phyloP scores from a whole-genome alignment of 768 basidiomycete species.

The Neoboletus magnificus region DNA sequence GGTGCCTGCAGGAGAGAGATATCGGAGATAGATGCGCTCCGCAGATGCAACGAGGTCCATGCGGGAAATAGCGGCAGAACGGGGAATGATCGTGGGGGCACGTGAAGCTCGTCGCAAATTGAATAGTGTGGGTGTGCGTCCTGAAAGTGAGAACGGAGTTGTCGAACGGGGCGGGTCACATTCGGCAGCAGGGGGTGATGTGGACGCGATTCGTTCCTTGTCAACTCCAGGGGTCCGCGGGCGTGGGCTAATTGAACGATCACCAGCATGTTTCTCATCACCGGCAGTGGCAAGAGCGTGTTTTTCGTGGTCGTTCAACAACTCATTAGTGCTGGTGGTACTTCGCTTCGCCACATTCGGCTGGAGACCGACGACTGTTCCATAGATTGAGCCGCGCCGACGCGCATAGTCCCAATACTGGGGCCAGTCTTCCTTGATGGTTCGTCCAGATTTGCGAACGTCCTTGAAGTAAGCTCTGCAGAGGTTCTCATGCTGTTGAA shows the following conservation, averaged over 20 bases:
- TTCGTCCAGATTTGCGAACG: constrained; percentile 88
- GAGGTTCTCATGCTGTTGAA: constrained; percentile 98
- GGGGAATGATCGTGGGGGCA: constrained; percentile 91
- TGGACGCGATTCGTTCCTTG: constrained; percentile 40
- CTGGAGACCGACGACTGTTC: constrained; percentile 78
- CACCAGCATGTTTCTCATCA: constrained; percentile 47
- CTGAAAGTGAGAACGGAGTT: constrained; percentile 76
- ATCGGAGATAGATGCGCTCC: constrained; percentile 93
- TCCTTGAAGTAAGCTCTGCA: constrained; percentile 99
- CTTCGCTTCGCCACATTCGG: constrained; percentile 67
- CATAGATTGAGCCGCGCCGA: constrained; percentile 88
- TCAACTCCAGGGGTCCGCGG: constrained; percentile 38
- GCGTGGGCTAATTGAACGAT: constrained; percentile 58
- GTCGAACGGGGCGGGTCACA: constrained; percentile 59
- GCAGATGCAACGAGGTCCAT: constrained; percentile 88
- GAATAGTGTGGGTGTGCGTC: constrained; percentile 75
- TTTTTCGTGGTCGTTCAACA: constrained; percentile 69
- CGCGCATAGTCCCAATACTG: constrained; percentile 96
- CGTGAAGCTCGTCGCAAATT: constrained; percentile 74
- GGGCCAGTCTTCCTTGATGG: constrained; percentile 97
- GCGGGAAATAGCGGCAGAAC: constrained; percentile 86
- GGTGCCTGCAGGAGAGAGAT: constrained; percentile 78
- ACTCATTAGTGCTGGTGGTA: constrained; percentile 75
- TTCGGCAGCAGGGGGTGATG: constrained; percentile 47
- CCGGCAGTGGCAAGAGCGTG: constrained; percentile 48